These are phyloP conservation scores for Eimeria nieschulzi DNA, from an alignment of 169 alveolate species.

Conservation along the genomic window DNA sequence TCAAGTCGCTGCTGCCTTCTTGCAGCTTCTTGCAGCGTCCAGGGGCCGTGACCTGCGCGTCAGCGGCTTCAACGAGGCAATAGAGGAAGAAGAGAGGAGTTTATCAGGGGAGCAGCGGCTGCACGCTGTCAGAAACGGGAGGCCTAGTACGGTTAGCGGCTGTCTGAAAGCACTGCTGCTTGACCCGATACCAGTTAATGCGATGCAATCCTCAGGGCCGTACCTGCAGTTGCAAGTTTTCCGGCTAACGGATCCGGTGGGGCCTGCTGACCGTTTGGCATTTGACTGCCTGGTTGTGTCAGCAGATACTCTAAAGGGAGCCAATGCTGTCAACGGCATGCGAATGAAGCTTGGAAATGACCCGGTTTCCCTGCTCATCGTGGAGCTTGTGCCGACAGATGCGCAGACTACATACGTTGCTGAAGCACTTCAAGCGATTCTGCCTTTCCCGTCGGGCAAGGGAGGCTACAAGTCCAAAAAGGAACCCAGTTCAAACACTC, in stretches of 20 bases:
- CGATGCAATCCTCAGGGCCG: neutral
- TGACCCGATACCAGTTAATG: neutral
- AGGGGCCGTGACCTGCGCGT: conserved; percentile 6
- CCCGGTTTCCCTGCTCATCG: conserved; percentile 50
- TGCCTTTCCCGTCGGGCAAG: conserved; percentile 22
- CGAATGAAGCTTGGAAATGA: conserved; percentile 26
- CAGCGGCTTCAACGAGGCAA: conserved; percentile 13
- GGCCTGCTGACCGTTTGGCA: conserved; percentile 69
- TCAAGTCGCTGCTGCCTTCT: conserved; percentile 60
- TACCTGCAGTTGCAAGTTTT: conserved; percentile 14
- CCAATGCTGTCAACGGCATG: conserved; percentile 30
- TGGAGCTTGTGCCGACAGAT: conserved; percentile 36
- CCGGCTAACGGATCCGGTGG: conserved; percentile 62
- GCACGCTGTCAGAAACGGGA: neutral
- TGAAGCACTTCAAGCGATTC: neutral
- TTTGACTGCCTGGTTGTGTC: conserved; percentile 71
- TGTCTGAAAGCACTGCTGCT: neutral
- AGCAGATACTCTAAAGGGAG: conserved; percentile 67
- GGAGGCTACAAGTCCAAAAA: neutral
- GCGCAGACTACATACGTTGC: neutral
- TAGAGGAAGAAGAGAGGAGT: conserved; percentile 16
- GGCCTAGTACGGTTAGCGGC: neutral
- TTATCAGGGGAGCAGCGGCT: conserved; percentile 2
- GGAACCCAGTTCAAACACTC: neutral
- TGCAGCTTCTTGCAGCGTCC: conserved; percentile 52